These are phyloP conservation scores for Quercus aquifolioides DNA, from an alignment of 306 rosid species.

Conservation along the genomic window DNA sequence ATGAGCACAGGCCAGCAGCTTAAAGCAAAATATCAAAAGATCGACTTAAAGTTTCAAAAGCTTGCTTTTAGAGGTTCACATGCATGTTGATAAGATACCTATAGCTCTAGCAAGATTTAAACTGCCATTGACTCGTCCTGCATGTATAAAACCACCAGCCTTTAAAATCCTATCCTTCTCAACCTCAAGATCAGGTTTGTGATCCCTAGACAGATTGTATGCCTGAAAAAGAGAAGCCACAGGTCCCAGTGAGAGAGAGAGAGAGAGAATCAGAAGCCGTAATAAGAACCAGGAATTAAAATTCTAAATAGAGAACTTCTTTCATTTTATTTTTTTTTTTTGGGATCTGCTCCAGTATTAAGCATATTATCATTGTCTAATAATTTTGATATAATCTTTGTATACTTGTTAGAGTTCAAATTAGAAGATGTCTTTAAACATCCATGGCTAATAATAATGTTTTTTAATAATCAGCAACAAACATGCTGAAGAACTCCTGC, in stretches of 20 bases:
- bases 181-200: conserved; percentile 90
- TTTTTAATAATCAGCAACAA: not conserved
- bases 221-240: conserved; percentile 59
- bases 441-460: not conserved
- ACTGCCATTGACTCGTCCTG: conserved; percentile 97
- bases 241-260: not conserved
- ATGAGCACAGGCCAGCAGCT: not conserved
- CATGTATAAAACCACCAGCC: conserved; percentile 96
- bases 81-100: conserved; percentile 39
- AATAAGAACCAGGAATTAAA: not conserved
- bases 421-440: not conserved
- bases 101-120: conserved; percentile 97
- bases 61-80: not conserved
- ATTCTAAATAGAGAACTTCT: not conserved
- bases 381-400: not conserved
- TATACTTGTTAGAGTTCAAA: not conserved
- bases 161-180: conserved; percentile 90
- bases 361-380: not conserved
- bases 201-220: conserved; percentile 86
- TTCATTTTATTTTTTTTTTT: not conserved
- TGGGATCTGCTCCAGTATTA: not conserved
- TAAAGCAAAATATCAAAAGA: not conserved
- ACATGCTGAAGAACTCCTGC: conserved; percentile 12
- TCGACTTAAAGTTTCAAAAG: not conserved
- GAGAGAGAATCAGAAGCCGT: not conserved